phyloP scores from a whole-genome alignment of 345 rosid genomes.

The Arabis alpina region DNA sequence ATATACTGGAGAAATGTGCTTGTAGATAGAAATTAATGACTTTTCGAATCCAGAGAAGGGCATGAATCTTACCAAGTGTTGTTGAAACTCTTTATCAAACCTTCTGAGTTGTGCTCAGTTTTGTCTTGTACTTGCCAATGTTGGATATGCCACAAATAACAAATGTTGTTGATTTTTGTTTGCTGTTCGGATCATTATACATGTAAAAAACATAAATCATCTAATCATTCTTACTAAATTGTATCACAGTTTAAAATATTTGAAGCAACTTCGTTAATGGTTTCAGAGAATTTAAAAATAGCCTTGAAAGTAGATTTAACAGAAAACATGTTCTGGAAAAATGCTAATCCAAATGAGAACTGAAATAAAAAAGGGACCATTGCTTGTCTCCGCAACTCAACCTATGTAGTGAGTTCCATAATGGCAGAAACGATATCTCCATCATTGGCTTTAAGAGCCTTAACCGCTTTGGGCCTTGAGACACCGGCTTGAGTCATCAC shows the following conservation, averaged over 20 bases:
- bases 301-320: conserved; percentile 9
- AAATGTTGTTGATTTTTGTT: background rate
- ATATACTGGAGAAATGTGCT: background rate
- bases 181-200: background rate
- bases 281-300: background rate
- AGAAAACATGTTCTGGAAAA: conserved; percentile 17
- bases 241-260: conserved; percentile 3
- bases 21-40: background rate
- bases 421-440: conserved; percentile 94
- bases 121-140: background rate
- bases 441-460: conserved; percentile 67
- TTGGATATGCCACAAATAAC: background rate
- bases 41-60: background rate
- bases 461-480: conserved; percentile 68
- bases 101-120: conserved; percentile 2
- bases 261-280: conserved; percentile 23
- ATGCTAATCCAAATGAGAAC: conserved; percentile 3
- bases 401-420: conserved; percentile 87
- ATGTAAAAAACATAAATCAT: background rate
- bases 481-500: conserved; percentile 95
- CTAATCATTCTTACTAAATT: background rate
- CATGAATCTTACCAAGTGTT: background rate
- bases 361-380: conserved; percentile 9
- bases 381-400: background rate
- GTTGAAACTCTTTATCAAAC: background rate